Percentiles rank a stretch among this genome's conserved stretches.
Evolutionary conservation across 768 basidiomycete genomes (phyloP).

Genomic region (Lentinula lateritia): DNA sequence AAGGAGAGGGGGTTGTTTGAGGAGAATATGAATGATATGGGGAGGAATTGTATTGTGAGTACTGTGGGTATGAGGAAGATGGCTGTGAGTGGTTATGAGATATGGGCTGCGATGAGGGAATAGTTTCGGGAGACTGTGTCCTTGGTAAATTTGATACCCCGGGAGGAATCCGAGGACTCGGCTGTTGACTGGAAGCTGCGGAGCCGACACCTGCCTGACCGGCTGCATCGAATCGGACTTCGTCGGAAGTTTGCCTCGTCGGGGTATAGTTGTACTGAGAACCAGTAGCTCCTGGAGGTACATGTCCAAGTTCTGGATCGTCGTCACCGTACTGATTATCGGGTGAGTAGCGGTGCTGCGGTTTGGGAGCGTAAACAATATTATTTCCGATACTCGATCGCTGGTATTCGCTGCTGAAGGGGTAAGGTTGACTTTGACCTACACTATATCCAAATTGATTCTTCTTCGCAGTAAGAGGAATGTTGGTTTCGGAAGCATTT

Average conservation of each 20-base stretch:
- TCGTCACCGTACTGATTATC: neutral
- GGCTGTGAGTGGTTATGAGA: neutral
- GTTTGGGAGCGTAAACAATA: constrained; percentile 5
- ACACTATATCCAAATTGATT: neutral
- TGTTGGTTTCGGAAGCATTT: constrained; percentile 27
- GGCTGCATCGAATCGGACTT: constrained; percentile 9
- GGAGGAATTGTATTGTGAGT: neutral
- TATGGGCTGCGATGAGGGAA: neutral
- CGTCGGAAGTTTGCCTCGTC: constrained; percentile 10
- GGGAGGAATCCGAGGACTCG: constrained; percentile 3
- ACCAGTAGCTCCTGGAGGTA: neutral
- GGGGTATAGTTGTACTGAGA: neutral
- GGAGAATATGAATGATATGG: neutral
- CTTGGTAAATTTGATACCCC: neutral
- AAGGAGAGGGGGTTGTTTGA: neutral
- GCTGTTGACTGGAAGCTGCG: neutral
- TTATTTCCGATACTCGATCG: neutral
- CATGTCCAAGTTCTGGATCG: neutral
- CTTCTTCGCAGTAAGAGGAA: constrained; percentile 21
- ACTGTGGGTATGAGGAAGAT: neutral
- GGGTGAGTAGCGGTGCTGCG: neutral
- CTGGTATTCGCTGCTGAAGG: constrained; percentile 7
- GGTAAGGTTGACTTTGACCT: neutral
- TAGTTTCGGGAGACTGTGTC: constrained; percentile 2
- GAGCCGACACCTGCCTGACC: neutral